Base-by-base conservation (phyloP, 495 filamentous ascomycete species). In the Pyrenopolyporus hunteri region DNA sequence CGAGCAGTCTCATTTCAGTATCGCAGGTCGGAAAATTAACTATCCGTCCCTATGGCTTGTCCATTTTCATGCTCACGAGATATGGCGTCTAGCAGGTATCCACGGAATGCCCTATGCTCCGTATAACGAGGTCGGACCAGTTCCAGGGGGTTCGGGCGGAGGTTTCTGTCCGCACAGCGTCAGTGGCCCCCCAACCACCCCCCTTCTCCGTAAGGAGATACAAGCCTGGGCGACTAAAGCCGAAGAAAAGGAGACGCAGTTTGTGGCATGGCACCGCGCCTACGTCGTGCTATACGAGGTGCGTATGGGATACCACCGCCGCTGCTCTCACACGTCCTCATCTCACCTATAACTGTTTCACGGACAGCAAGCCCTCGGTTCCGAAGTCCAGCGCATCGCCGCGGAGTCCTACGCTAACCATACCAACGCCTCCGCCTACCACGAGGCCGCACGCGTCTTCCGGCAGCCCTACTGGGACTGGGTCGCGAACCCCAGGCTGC, bases 81-180 rank as follows among this genome's bases (percentile, higher is more conserved):
- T n/a, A n/a, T n/a, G n/a, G n/a, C n/a, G n/a, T 22, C 11, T 22
- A 45, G 4, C 37, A 83, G 81, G 78, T 16, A 83, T 83, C 45
- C 82, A 83, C 52, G 81, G 81, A 13, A 64, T 74, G 16, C 80
- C 81, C 10, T 78, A 78, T 58, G 68, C 64, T 23, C 63, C 73
- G 19, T 84, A 78, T 74, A 77, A 84, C 51, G 75, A 70, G 25
- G 73, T 77, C 9, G 70, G 62, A 1, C 66, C 76, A 11, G 75
- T 74, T 44, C 36, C 67, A 13, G 70, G 72, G 29, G 69, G 61
- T 3, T 60, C 67, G 7, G 39, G 59, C 9, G 58, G 58, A 8
- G 80, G 81, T 1, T 84, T 80, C 51, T 84, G 83, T 59, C 76
- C 77, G 36, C 79, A 80, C 36, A 66, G 70, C 31, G 78, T 79